Base-by-base conservation (phyloP, 257 asterid genomes). In the Plantago ovata region DNA sequence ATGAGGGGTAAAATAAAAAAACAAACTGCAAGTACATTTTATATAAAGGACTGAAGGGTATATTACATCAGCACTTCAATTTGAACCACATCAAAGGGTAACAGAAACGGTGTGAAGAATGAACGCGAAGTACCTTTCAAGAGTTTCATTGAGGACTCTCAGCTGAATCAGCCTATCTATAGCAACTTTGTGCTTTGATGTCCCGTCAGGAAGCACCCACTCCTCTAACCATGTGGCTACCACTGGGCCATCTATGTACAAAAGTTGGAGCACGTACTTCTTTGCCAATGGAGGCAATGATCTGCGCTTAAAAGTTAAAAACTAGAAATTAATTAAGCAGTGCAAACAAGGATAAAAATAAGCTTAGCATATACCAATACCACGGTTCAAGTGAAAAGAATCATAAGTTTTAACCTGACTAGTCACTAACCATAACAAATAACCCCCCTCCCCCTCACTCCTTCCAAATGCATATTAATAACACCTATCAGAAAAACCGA, bases 241-340 rank as follows among this genome's bases (percentile, higher is more conserved):
- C 48, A 89, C 84, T 14, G 87, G 77, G 23, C 68, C 81, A 49
- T 89, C 95, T 57, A 93, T 76, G 74, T 75, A 89, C 58, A 89
- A 59, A 63, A 89, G 70, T 53, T 84, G 94, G 63, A 93, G 71
- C 59, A 86, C 95, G 60, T 93, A 93, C 73, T 84, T 93, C 89
- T 93, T 93, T 11, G 95, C 95, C 77, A 93, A 61, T 57, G 98
- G 95, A 59, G 96, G 94, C 89, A 93, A 67, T 11, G 96, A 93
- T 79, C 95, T 92, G 75, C 55, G 23, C 54, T 58, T 14, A 61
- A 53, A 28, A 47, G n/a, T 36, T 58, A 60, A 38, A 39, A 42
- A 33, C 22, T 7, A 23, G 18, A 52, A 36, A 14, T 40, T n/a
- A n/a, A n/a, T n/a, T 64, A 64, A 65, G 38, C 48, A 67, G 39